Conservation (phyloP, 2,329 filamentous ascomycete genomes). For the Fusarium sp. region DNA sequence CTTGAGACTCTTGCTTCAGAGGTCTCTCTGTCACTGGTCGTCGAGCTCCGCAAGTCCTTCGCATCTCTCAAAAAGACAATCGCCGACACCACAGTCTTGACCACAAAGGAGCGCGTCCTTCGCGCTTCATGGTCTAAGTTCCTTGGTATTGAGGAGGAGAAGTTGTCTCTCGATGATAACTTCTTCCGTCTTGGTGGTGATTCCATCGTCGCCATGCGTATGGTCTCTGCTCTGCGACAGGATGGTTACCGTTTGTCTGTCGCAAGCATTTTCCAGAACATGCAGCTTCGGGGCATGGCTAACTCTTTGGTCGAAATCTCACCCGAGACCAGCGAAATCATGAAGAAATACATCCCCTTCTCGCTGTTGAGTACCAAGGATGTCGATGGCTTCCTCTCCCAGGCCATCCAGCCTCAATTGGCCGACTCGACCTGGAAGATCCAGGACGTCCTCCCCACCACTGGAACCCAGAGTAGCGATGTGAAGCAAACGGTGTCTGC, state of each 20-base stretch:
- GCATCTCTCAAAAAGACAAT: slow-evolving; percentile 19
- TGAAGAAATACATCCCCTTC: slow-evolving; percentile 30
- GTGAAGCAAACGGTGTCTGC: slow-evolving; percentile 32
- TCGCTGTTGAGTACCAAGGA: slow-evolving; percentile 27
- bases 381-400: slow-evolving; percentile 25
- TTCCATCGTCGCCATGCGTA: slow-evolving; percentile 40
- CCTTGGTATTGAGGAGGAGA: slow-evolving; percentile 29
- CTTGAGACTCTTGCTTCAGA: not conserved
- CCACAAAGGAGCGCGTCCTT: slow-evolving; percentile 29
- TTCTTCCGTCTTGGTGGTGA: slow-evolving; percentile 42
- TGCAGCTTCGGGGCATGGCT: slow-evolving; percentile 40
- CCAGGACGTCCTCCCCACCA: slow-evolving; percentile 33
- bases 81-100: slow-evolving; percentile 26
- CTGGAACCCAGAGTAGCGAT: slow-evolving; percentile 35
- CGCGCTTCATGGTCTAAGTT: slow-evolving; percentile 35
- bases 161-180: slow-evolving; percentile 39
- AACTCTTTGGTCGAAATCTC: slow-evolving; percentile 19
- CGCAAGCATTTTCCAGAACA: slow-evolving; percentile 41
- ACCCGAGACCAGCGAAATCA: not conserved
- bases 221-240: slow-evolving; percentile 37
- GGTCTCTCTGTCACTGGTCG: slow-evolving; percentile 23
- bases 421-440: slow-evolving; percentile 32
- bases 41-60: slow-evolving; percentile 27
- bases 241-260: slow-evolving; percentile 38
- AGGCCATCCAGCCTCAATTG: slow-evolving; percentile 25